Base-by-base conservation (phyloP, 257 asterid genomes). In the Misopates orontium region DNA sequence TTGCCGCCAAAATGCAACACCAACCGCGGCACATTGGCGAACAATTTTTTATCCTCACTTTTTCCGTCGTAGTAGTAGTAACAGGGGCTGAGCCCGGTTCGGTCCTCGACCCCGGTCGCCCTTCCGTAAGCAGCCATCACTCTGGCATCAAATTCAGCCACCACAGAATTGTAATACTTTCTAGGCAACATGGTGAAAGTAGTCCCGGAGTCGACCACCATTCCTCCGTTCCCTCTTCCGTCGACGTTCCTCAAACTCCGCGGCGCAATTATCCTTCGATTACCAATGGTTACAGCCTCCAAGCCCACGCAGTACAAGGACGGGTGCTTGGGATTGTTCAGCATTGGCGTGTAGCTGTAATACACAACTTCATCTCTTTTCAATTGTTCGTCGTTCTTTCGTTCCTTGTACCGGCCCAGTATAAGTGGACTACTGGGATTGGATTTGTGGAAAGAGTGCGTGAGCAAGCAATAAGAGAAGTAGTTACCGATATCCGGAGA, bases 191-290 rank as follows among this genome's bases (percentile, higher is more conserved):
- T 85, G 1, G 97, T 90, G 77, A 79, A 93, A 1, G 99, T 93
- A 0, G 99, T 93, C 41, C 98, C 99, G 0, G 99, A 93, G 49
- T 93, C 99, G 70, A 93, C 99, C 78, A 93, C 99, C 99, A 93
- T 85, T 20, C 97, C 99, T 0, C 99, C 99, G 23, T 82, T 80
- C 0, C 99, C 97, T 28, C 68, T 59, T 17, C 79, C 60, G 31
- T 93, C 96, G 8, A 93, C 89, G 2, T 84, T 59, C 64, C 58
- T 68, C 31, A 93, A 65, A 36, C 77, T 79, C 50, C 11, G 71
- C 64, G 99, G 97, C 54, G 99, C 80, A 3, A 54, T 60, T 13
- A 93, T 73, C 17, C 58, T 73, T 22, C 19, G 69, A 20, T 61
- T 75, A 1, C 97, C 99, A 4, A 93, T 59, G 0, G 99, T 71